These are phyloP conservation scores for Alternaria brassicicola DNA, from an alignment of 2,329 filamentous ascomycete species.

Conservation along the genomic window DNA sequence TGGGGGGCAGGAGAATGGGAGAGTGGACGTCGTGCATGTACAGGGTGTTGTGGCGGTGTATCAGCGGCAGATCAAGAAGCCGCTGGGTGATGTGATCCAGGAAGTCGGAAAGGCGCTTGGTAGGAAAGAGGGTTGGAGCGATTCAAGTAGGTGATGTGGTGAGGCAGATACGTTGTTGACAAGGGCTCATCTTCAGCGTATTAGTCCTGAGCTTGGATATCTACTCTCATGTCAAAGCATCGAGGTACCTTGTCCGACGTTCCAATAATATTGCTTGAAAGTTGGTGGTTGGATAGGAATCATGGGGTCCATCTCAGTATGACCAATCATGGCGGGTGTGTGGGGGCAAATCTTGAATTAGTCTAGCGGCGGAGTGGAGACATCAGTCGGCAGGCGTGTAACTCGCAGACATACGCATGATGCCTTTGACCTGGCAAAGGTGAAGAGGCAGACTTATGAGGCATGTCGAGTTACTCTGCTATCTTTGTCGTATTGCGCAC, in stretches of 20 bases:
- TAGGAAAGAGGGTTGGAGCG: neutral
- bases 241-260: neutral
- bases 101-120: neutral
- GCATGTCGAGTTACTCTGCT: constrained; percentile 35
- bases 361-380: neutral
- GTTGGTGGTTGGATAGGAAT: neutral
- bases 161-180: neutral
- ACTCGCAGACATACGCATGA: neutral
- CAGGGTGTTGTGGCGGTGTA: neutral
- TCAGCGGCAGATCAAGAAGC: neutral
- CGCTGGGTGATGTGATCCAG: neutral
- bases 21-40: neutral
- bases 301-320: neutral
- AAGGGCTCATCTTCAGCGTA: neutral
- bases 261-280: neutral
- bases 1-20: neutral
- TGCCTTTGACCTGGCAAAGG: constrained; percentile 1
- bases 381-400: neutral
- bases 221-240: neutral
- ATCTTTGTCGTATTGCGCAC: constrained; percentile 55
- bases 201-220: neutral
- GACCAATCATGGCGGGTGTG: neutral
- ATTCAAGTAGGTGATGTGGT: neutral
- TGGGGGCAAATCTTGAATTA: neutral
- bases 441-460: constrained; percentile 7